These are phyloP conservation scores for Colletotrichum destructivum DNA, from an alignment of 2,329 filamentous ascomycete species.

Conservation along the genomic window DNA sequence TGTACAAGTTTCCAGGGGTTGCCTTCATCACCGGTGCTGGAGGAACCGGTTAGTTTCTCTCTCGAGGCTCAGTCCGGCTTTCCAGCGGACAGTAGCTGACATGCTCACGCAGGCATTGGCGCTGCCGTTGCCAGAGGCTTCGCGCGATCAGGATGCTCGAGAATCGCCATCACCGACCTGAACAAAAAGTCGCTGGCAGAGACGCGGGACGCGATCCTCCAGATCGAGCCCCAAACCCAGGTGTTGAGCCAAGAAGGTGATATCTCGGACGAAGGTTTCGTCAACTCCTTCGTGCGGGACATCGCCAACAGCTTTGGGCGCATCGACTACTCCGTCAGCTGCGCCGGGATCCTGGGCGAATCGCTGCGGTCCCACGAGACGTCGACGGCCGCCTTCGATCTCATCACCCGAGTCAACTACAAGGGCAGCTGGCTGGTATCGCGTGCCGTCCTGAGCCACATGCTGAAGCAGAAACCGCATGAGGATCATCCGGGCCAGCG, in stretches of 20 bases:
- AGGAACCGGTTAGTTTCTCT: slow-evolving; percentile 56
- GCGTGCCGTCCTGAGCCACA: slow-evolving; percentile 59
- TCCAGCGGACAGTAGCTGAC: neutral
- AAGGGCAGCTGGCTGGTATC: slow-evolving; percentile 65
- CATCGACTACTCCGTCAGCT: slow-evolving; percentile 71
- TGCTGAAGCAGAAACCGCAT: slow-evolving; percentile 62
- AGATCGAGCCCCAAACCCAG: slow-evolving; percentile 52
- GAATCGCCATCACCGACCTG: slow-evolving; percentile 70
- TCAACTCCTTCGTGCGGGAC: slow-evolving; percentile 54
- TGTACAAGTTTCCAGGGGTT: slow-evolving; percentile 58
- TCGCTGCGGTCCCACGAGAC: slow-evolving; percentile 62
- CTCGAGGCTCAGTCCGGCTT: neutral
- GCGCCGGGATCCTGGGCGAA: slow-evolving; percentile 66
- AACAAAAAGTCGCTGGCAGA: slow-evolving; percentile 56
- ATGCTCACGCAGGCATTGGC: slow-evolving; percentile 64
- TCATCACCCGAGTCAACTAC: slow-evolving; percentile 70
- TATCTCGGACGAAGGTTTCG: slow-evolving; percentile 62
- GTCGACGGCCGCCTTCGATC: slow-evolving; percentile 64
- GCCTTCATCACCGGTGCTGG: slow-evolving; percentile 64
- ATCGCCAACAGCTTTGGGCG: slow-evolving; percentile 56
- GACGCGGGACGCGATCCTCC: slow-evolving; percentile 52
- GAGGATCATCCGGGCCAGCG: slow-evolving; percentile 58
- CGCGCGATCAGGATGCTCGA: slow-evolving; percentile 63
- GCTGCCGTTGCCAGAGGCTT: slow-evolving; percentile 67
- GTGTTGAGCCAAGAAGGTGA: slow-evolving; percentile 59